phyloP scores from a whole-genome alignment of 2,329 filamentous ascomycete species.

The Phoma sp. region DNA sequence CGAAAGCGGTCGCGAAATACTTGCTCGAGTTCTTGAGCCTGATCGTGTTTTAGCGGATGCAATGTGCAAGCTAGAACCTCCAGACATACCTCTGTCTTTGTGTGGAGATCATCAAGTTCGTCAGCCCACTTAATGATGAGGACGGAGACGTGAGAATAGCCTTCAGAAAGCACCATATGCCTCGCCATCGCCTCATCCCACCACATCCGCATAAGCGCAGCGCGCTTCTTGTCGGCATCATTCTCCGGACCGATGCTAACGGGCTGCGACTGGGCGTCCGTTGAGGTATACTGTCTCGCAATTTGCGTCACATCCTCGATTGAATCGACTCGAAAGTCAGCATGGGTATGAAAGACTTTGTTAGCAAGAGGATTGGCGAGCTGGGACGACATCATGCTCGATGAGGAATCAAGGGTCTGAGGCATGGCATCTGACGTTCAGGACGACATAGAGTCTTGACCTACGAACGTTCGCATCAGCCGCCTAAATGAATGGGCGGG shows the following conservation, averaged over 20 bases:
- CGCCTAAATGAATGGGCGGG: constrained; percentile 19
- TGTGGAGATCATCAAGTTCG: constrained; percentile 45
- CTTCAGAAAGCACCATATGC: constrained; percentile 41
- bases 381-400: constrained; percentile 21
- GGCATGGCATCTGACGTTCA: constrained; percentile 21
- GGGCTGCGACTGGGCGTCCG: constrained; percentile 6
- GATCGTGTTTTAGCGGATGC: background rate
- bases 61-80: too few relatives aligned
- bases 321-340: constrained; percentile 33
- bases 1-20: constrained; percentile 41
- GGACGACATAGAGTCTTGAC: constrained; percentile 17
- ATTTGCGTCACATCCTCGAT: constrained; percentile 26
- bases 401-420: constrained; percentile 8
- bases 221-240: constrained; percentile 23
- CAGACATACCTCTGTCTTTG: constrained; percentile 40
- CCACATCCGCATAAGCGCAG: constrained; percentile 41
- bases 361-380: constrained; percentile 23
- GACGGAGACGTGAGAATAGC: constrained; percentile 46
- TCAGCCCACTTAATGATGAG: constrained; percentile 49
- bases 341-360: constrained; percentile 31
- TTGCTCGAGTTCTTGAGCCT: constrained; percentile 40
- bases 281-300: background rate
- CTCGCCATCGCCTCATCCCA: constrained; percentile 42
- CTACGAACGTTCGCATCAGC: constrained; percentile 26
- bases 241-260: constrained; percentile 19